Percentiles rank a stretch among this genome's conserved stretches.
Conservation (phyloP, 345 rosid genomes). For the Cochlearia excelsa region DNA sequence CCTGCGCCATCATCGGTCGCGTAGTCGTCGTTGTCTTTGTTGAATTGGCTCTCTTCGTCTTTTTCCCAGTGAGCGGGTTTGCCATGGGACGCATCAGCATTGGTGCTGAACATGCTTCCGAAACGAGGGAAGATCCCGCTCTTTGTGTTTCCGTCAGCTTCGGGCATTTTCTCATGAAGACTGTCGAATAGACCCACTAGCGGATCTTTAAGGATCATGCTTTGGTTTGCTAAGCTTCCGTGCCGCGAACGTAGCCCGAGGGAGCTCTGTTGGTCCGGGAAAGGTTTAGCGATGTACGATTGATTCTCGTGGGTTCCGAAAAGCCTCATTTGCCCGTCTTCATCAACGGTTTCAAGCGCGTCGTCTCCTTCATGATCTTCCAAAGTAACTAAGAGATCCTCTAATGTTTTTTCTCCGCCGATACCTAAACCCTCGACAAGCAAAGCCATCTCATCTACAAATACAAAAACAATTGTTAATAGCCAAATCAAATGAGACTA, state of each 20-base stretch:
- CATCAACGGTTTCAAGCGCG: conserved; percentile 48
- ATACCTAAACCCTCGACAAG: conserved; percentile 90
- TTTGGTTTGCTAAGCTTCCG: conserved; percentile 74
- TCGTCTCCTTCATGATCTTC: conserved; percentile 56
- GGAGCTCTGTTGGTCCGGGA: conserved; percentile 76
- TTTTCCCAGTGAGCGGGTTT: conserved; percentile 75
- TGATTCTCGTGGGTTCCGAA: conserved; percentile 77
- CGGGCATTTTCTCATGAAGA: conserved; percentile 85
- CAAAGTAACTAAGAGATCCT: conserved; percentile 83
- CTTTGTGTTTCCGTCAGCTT: conserved; percentile 68
- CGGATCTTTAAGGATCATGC: conserved; percentile 76
- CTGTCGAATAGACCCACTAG: conserved; percentile 87
- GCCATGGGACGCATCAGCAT: conserved; percentile 46
- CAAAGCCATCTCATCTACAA: conserved; percentile 91
- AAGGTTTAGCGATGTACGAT: conserved; percentile 86
- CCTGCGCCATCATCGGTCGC: conserved; percentile 45
- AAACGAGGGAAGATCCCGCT: conserved; percentile 78
- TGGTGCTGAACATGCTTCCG: conserved; percentile 91
- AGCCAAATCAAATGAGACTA: not conserved
- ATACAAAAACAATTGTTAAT: not conserved
- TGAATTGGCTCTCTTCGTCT: conserved; percentile 58
- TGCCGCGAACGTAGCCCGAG: conserved; percentile 66
- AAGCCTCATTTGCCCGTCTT: conserved; percentile 62
- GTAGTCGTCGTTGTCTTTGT: conserved; percentile 65
- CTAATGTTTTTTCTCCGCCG: conserved; percentile 85